Base-by-base conservation (phyloP, 345 rosid species). In the Bretschneidera sinensis region DNA sequence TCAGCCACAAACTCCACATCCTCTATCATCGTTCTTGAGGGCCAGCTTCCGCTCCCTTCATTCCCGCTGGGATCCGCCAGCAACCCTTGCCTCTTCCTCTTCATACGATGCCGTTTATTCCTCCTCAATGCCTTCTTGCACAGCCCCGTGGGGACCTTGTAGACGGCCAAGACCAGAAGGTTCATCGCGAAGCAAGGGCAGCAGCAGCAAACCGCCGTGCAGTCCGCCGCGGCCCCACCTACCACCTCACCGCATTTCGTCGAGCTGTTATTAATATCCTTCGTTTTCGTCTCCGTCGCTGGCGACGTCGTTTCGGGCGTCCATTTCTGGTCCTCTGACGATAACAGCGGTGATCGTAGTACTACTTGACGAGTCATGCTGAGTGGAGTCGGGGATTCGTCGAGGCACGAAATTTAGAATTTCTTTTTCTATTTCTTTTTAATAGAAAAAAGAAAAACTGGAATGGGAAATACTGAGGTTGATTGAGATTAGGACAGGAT, bases 201-300 rank as follows among this genome's bases (percentile, higher is more conserved):
- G 65, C 91, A 89, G 59, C 97, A 89, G 61, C 85, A 83, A 9
- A 86, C 76, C 23, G 86, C 91, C 54, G 86, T 73, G 45, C 86
- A 83, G 50, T 83, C 94, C 43, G 97, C 97, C 52, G 91, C 71
- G 23, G 87, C 70, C 24, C 82, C 77, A 23, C 97, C 94, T 0
- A 78, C 84, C n/a, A 78, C 66, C 61, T 82, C 96, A 11, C 81
- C 86, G 0, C 73, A 48, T 35, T 74, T 71, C 51, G 55, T 71
- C 55, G 74, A 68, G 51, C 13, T 60, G 31, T n/a, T n/a, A n/a
- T n/a, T n/a, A n/a, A 18, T 54, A 43, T 31, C 11, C 55, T 8
- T n/a, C 15, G 21, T 54, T 51, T 33, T 73, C 50, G 23, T n/a
- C n/a, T n/a, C 51, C 47, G 57, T 54, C 72, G 24, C 14, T 55